Evolutionary conservation across 257 asterid species (phyloP).

Genomic region (Linderniella brevidens): DNA sequence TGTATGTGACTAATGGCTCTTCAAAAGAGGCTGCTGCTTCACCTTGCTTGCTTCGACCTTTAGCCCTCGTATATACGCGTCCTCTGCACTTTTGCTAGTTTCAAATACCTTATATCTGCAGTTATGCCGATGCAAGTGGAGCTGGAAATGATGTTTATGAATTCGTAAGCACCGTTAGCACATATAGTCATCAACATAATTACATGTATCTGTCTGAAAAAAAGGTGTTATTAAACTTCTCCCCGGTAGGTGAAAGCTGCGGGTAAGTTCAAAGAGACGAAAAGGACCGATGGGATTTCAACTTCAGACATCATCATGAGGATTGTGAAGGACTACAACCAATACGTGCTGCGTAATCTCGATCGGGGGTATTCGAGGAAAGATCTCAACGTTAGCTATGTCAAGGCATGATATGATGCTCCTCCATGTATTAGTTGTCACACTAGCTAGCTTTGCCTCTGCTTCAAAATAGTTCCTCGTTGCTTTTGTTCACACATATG

Average conservation of each 20-base stretch:
- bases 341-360: conserved; percentile 66
- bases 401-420: conserved; percentile 28
- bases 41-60: too few species aligned
- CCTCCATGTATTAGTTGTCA: too few species aligned
- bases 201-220: not conserved
- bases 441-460: too few species aligned
- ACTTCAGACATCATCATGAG: conserved; percentile 70
- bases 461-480: too few species aligned
- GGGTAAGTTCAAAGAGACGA: conserved; percentile 61
- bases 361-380: conserved; percentile 69
- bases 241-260: conserved; percentile 42
- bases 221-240: not conserved
- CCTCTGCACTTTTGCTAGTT: not conserved
- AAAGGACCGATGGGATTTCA: conserved; percentile 62
- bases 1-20: too few species aligned
- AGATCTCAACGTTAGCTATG: conserved; percentile 62
- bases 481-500: too few species aligned
- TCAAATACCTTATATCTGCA: conserved; percentile 12
- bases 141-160: conserved; percentile 63
- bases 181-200: too few species aligned
- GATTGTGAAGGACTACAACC: conserved; percentile 66
- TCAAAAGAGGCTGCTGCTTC: too few species aligned
- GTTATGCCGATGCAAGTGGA: conserved; percentile 67
- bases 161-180: conserved; percentile 30
- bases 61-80: too few species aligned